Evolutionary conservation across 345 rosid species (phyloP).

Genomic region (Eucalyptus sideroxylon): DNA sequence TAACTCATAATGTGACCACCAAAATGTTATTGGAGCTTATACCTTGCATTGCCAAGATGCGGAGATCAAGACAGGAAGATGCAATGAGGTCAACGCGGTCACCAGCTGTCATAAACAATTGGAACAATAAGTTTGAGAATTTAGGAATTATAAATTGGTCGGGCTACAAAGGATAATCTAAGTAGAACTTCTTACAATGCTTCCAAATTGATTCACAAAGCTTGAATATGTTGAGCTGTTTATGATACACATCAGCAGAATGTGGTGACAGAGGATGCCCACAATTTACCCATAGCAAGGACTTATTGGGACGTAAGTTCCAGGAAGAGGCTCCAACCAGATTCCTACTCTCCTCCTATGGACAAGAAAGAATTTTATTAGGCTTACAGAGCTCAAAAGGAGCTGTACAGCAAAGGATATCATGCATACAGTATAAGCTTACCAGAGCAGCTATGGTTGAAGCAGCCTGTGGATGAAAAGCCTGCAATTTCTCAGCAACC

Average conservation of each 20-base stretch:
- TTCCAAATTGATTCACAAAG: conserved; percentile 59
- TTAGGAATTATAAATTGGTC: background rate
- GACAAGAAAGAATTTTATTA: background rate
- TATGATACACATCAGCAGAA: conserved; percentile 34
- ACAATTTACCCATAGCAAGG: conserved; percentile 81
- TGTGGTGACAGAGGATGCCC: conserved; percentile 81
- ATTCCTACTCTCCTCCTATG: conserved; percentile 40
- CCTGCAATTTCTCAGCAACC: conserved; percentile 34
- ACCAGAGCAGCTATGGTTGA: conserved; percentile 46
- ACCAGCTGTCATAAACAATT: conserved; percentile 21
- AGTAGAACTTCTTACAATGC: conserved; percentile 33
- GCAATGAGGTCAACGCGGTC: conserved; percentile 24
- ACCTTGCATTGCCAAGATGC: conserved; percentile 77
- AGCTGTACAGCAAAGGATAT: background rate
- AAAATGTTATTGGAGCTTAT: background rate
- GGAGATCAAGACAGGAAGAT: conserved; percentile 39
- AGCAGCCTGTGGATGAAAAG: conserved; percentile 23
- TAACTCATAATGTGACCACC: background rate
- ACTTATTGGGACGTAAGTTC: conserved; percentile 34
- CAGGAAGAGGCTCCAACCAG: conserved; percentile 25
- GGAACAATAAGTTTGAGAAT: background rate
- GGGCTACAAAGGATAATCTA: background rate
- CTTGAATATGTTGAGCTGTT: conserved; percentile 40
- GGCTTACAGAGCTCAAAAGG: background rate
- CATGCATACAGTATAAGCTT: background rate